A percentile compares a stretch with the other conserved stretches of the same genome.
These are phyloP conservation scores for Nephelium lappaceum DNA, from an alignment of 345 rosid genomes.

Conservation along the genomic window DNA sequence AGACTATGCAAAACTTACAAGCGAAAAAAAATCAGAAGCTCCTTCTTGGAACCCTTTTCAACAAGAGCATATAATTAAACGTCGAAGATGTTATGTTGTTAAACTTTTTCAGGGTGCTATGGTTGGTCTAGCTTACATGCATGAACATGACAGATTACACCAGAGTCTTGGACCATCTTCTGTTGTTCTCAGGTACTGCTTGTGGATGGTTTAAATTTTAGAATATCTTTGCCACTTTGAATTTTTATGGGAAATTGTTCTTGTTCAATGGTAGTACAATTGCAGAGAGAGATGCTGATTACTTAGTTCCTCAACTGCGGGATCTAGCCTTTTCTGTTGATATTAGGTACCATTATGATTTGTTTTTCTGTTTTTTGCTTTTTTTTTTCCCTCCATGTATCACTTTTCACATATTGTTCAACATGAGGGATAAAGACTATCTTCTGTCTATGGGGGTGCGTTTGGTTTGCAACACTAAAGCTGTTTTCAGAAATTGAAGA, in stretches of 20 bases:
- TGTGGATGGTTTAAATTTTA: not conserved
- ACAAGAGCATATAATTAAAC: constrained; percentile 48
- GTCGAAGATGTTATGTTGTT: constrained; percentile 59
- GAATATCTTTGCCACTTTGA: constrained; percentile 4
- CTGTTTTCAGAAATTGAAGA: not conserved
- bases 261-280: constrained; percentile 57
- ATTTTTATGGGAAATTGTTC: not conserved
- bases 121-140: constrained; percentile 87
- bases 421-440: not conserved
- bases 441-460: not conserved
- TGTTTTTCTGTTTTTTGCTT: constrained; percentile 8
- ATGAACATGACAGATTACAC: constrained; percentile 81
- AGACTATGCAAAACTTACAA: constrained; percentile 68
- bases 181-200: constrained; percentile 69
- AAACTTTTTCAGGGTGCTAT: constrained; percentile 75
- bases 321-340: constrained; percentile 96
- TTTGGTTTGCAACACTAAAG: not conserved
- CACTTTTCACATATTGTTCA: not conserved
- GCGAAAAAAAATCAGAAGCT: constrained; percentile 59
- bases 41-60: constrained; percentile 71
- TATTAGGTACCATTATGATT: constrained; percentile 49
- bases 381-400: not conserved
- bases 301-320: constrained; percentile 79
- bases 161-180: constrained; percentile 98
- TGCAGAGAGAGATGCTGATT: constrained; percentile 72